phyloP scores from a whole-genome alignment of 1,284 basidiomycete genomes.

The Cutaneotrichosporon sp. region DNA sequence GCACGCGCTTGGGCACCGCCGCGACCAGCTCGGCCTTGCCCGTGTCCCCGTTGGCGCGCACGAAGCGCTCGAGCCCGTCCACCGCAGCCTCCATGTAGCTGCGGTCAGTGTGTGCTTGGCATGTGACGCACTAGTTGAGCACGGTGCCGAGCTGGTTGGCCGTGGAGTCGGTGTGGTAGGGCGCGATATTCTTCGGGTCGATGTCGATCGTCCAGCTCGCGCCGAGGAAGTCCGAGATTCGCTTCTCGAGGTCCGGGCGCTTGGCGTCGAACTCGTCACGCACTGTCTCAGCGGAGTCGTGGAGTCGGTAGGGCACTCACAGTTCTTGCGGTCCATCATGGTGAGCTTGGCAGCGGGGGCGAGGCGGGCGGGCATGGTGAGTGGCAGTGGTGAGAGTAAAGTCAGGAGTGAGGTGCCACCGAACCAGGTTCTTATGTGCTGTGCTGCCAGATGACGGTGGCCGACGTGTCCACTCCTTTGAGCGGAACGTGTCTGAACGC shows the following conservation, averaged over 20 bases:
- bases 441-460: too few species aligned
- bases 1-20: background rate
- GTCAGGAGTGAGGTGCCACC: too few species aligned
- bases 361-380: background rate
- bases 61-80: background rate
- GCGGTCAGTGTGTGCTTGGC: background rate
- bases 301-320: constrained; percentile 1
- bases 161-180: background rate
- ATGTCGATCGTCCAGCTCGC: constrained; percentile 9
- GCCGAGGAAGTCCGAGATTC: constrained; percentile 6
- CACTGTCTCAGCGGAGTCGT: background rate
- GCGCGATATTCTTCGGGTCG: constrained; percentile 13
- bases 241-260: background rate
- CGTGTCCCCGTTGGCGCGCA: background rate
- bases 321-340: constrained; percentile 14
- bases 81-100: constrained; percentile 7
- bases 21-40: constrained; percentile 5
- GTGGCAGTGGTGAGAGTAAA: background rate
- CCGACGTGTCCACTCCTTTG: too few species aligned
- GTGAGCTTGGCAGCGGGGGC: constrained; percentile 16
- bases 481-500: too few species aligned
- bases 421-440: too few species aligned
- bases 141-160: constrained; percentile 5
- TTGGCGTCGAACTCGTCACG: constrained; percentile 13
- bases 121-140: background rate